Evolutionary conservation across 73 alveolate species (phyloP), one percentile per base, ranked within the genome.

Genomic region (Blepharisma japonicum): DNA sequence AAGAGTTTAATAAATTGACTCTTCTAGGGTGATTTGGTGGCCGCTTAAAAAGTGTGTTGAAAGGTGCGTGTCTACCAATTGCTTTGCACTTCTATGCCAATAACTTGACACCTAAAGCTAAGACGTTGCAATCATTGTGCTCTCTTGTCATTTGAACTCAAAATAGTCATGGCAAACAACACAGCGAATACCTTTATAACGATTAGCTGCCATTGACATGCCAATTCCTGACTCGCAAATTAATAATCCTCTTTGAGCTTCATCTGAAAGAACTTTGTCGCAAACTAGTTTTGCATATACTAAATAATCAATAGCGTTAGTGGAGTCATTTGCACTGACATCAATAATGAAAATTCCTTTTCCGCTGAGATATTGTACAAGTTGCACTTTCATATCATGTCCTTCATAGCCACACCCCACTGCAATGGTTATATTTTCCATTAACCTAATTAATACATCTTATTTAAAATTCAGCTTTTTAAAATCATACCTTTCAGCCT

Each of bases 171-270:
- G 89, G 25, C 80, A 61, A 6, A 86, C 81, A 4, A 89, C 96
- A 82, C 96, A 89, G 23, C 90, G 77, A 7, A 86, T 81, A 7
- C 95, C 95, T 77, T 81, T 81, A 89, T 82, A 23, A n/a, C n/a
- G n/a, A n/a, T n/a, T n/a, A n/a, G n/a, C n/a, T n/a, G n/a, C n/a
- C n/a, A n/a, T n/a, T n/a, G n/a, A n/a, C n/a, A n/a, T n/a, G n/a
- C 96, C 96, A 23, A 89, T 79, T 76, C 96, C 96, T 45, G 87
- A 81, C 55, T 91, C 96, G 46, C 96, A 89, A 21, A 85, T 46
- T 9, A 86, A 48, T 27, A 89, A 77, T 27, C 92, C 96, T 45
- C 74, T 54, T 21, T 51, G 45, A 47, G 55, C 77, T 32, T 82
- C 78, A 20, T 77, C 77, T 45, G 61, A 72, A 6, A 86, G 46